A percentile compares a stretch with the other conserved stretches of the same genome.
Evolutionary conservation across 257 asterid genomes (phyloP).

Genomic region (Linderniella brevidens): DNA sequence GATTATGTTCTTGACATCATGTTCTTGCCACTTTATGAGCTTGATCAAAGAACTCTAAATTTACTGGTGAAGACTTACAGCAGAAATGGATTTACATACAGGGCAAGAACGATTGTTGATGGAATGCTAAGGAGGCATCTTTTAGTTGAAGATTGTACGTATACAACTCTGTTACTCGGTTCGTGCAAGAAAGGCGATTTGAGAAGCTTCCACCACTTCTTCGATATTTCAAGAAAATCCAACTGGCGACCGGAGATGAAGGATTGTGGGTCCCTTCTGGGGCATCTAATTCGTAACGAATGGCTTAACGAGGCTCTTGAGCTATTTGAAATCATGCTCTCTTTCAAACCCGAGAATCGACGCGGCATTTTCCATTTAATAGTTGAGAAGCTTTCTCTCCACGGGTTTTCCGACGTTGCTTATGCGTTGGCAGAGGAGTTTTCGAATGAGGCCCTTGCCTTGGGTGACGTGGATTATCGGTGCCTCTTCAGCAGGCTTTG

Average conservation of each 20-base stretch:
- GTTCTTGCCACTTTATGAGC: constrained; percentile 23
- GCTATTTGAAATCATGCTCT: constrained; percentile 28
- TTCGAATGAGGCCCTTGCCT: constrained; percentile 11
- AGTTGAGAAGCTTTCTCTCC: constrained; percentile 33
- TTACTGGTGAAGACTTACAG: constrained; percentile 37
- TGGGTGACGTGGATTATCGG: constrained; percentile 22
- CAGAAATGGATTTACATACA: constrained; percentile 35
- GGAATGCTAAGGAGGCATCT: constrained; percentile 37
- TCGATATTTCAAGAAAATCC: constrained; percentile 25
- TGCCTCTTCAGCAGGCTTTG: constrained; percentile 34
- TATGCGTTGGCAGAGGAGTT: constrained; percentile 30
- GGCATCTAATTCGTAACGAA: constrained; percentile 30
- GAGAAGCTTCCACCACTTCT: constrained; percentile 24
- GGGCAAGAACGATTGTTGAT: constrained; percentile 34
- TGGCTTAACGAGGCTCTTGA: constrained; percentile 41
- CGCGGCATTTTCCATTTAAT: constrained; percentile 16
- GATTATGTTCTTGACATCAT: constrained; percentile 22
- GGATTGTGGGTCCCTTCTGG: constrained; percentile 31
- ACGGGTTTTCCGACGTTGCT: constrained; percentile 32
- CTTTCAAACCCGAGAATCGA: constrained; percentile 12
- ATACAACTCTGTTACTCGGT: constrained; percentile 27
- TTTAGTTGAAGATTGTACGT: constrained; percentile 29
- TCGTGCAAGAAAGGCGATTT: constrained; percentile 42
- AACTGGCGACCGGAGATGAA: constrained; percentile 53
- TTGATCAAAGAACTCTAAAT: constrained; percentile 42